A percentile compares a stretch with the other conserved stretches of the same genome.
Conservation (phyloP, 1,284 basidiomycete genomes). For the Cutaneotrichosporon spelunceum region DNA sequence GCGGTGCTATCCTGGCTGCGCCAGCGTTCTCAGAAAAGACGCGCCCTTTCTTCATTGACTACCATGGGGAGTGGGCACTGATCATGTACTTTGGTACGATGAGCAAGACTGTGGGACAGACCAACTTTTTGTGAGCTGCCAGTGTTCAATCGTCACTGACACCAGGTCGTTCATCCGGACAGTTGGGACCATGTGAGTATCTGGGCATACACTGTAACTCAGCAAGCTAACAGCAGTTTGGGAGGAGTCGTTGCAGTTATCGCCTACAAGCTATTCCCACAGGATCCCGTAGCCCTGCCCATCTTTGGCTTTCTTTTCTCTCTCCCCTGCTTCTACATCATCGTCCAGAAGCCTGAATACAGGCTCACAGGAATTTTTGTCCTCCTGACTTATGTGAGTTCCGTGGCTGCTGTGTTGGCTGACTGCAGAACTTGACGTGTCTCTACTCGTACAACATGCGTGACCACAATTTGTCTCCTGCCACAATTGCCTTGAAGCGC, state of each 20-base stretch:
- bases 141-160: constrained; percentile 1
- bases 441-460: constrained; percentile 85
- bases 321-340: constrained; percentile 89
- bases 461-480: constrained; percentile 64
- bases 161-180: constrained; percentile 60
- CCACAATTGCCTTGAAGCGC: constrained; percentile 71
- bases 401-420: neutral
- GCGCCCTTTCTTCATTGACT: constrained; percentile 70
- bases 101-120: constrained; percentile 76
- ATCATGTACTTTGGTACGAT: constrained; percentile 89
- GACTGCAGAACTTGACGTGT: constrained; percentile 78
- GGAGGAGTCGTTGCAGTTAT: constrained; percentile 73
- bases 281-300: constrained; percentile 69
- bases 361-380: constrained; percentile 79
- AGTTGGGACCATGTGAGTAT: constrained; percentile 70
- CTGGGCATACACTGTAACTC: constrained; percentile 6
- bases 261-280: constrained; percentile 70
- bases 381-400: constrained; percentile 60
- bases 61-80: constrained; percentile 89
- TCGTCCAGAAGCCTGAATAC: constrained; percentile 69
- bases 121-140: constrained; percentile 65
- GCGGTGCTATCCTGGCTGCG: constrained; percentile 67
- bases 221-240: constrained; percentile 55
- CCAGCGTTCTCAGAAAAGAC: constrained; percentile 81
- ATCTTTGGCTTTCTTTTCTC: constrained; percentile 86